A percentile compares a stretch with the other conserved stretches of the same genome.
phyloP scores from a whole-genome alignment of 129 eudicot species.

The Escallonia rubra region DNA sequence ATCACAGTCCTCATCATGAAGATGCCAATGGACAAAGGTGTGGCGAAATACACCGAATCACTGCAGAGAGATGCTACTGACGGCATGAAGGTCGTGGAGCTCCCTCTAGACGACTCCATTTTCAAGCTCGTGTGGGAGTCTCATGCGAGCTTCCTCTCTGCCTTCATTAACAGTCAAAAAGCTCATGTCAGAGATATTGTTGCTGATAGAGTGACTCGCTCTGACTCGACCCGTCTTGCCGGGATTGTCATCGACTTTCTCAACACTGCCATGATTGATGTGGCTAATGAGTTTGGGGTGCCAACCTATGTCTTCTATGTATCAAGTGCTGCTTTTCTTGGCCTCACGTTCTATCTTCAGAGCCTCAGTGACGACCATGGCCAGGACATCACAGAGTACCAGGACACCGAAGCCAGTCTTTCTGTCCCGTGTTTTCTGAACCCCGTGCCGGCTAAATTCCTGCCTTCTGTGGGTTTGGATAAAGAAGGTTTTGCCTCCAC shows the following conservation, averaged over 20 bases:
- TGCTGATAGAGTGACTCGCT: background rate
- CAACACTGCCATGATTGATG: background rate
- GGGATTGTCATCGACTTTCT: background rate
- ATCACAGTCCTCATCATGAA: background rate
- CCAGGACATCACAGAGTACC: slow-evolving; percentile 3
- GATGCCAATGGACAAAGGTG: background rate
- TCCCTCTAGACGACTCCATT: background rate
- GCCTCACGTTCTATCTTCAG: slow-evolving; percentile 3
- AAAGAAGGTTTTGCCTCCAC: background rate
- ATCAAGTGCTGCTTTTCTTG: background rate
- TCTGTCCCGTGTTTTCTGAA: background rate
- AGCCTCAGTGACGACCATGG: background rate
- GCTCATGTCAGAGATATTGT: background rate
- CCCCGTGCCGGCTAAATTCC: background rate
- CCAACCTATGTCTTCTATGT: slow-evolving; percentile 8
- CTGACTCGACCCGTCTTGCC: slow-evolving; percentile 1
- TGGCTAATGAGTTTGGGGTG: background rate
- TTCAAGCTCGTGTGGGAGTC: background rate
- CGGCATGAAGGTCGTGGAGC: background rate
- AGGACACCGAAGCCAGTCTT: background rate
- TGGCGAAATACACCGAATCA: background rate
- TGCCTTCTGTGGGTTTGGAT: background rate
- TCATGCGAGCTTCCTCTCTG: background rate
- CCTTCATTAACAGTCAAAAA: background rate
- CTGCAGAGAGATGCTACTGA: background rate